Evolutionary conservation across 805 yeast genomes (phyloP), one percentile per base, ranked within the genome.

Genomic region (Blastobotrys attinorum): DNA sequence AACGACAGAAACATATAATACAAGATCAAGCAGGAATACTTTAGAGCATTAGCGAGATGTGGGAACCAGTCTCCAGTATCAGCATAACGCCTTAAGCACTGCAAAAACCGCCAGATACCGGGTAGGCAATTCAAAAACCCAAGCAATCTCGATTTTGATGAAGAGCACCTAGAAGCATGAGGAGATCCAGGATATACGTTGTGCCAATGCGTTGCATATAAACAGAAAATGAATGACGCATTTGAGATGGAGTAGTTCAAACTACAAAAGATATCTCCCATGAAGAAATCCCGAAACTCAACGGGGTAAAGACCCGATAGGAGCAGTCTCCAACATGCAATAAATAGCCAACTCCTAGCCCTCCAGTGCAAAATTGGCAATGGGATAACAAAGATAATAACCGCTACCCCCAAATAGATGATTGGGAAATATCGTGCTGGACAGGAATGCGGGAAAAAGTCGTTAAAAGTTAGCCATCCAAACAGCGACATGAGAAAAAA

Each of bases 41-140:
- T 92, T 27, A 70, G 55, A 71, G 86, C 86, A 56, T 92, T 92
- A 3, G 95, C 90, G 46, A 90, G 64, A 70, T 92, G 98, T 0
- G 98, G 98, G 59, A 92, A 92, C 84, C 89, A 82, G 56, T 89
- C 96, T 2, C 94, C 90, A 0, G 97, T 83, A 59, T 92, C 98
- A 22, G 80, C 77, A 60, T 73, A 92, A 73, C 98, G 94, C 54
- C 98, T 70, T 27, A 83, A 60, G 64, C 98, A 92, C 60, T 92
- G 98, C 44, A 90, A 58, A 45, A 84, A 77, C 65, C 98, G 83
- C 88, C 95, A 87, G 35, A 85, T 75, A 46, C 87, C 81, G 0
- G 98, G 98, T 16, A 92, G 60, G 6, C 95, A 72, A 25, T 88
- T 72, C 51, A 90, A 71, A 50, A 89, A 85, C 1, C 97, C 98